Percentiles rank a stretch among this genome's conserved stretches.
Conservation (phyloP, 2,329 filamentous ascomycete genomes). For the Bretziella fagacearum region DNA sequence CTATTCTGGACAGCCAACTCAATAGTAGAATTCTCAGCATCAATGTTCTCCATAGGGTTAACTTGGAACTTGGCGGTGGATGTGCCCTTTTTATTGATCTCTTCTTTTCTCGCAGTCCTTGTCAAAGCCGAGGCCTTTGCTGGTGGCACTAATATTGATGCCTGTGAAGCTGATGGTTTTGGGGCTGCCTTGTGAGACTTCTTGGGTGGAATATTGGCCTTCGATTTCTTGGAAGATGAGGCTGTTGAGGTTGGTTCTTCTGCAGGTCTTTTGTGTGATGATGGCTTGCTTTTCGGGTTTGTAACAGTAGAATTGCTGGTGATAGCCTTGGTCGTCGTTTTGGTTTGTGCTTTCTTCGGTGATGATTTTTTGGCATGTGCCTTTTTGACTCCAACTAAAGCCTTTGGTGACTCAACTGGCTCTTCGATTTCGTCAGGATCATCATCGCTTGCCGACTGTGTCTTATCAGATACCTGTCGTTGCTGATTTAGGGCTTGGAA, state of each 20-base stretch:
- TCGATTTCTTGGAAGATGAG: too few species aligned
- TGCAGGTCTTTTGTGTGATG: neutral
- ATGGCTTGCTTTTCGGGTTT: neutral
- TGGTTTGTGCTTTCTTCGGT: neutral
- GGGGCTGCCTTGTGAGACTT: too few species aligned
- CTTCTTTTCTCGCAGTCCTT: neutral
- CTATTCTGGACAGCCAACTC: too few species aligned
- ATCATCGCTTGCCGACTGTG: neutral
- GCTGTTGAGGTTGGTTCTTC: too few species aligned
- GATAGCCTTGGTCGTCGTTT: neutral
- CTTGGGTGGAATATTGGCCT: too few species aligned
- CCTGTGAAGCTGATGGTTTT: too few species aligned
- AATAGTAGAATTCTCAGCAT: neutral
- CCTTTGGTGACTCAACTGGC: neutral
- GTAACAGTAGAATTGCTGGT: neutral
- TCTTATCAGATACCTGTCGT: neutral
- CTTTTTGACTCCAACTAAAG: neutral
- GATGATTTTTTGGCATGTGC: neutral
- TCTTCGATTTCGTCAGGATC: neutral
- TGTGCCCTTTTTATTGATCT: neutral
- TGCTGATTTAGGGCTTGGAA: slow-evolving; percentile 2
- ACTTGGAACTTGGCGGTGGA: neutral
- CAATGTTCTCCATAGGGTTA: neutral
- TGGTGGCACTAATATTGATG: neutral
- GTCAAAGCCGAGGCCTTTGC: neutral